Evolutionary conservation across 768 basidiomycete species (phyloP).

Genomic region (Tricholoma furcatifolium): DNA sequence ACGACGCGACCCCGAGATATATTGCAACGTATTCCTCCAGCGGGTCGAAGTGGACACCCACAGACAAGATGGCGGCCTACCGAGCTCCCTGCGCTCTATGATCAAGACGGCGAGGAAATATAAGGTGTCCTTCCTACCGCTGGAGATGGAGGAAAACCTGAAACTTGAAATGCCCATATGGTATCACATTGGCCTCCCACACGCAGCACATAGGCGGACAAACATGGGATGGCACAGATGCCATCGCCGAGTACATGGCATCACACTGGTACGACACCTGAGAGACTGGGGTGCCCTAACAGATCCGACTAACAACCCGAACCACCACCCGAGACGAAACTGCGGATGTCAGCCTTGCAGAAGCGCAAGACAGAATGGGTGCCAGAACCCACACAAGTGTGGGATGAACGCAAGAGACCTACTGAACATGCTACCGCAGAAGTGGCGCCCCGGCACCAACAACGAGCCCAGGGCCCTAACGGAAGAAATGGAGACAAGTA

Average conservation of each 20-base stretch:
- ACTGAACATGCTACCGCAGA: slow-evolving; percentile 15
- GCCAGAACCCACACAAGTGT: slow-evolving; percentile 20
- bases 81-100: neutral
- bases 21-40: neutral
- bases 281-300: neutral
- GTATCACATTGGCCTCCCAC: too few relatives aligned
- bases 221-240: neutral
- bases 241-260: slow-evolving; percentile 11
- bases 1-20: neutral
- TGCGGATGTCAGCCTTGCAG: neutral
- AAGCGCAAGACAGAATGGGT: neutral
- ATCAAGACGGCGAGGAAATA: neutral
- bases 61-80: neutral
- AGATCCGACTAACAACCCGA: neutral
- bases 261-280: slow-evolving; percentile 9
- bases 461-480: neutral
- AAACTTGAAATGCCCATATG: too few relatives aligned
- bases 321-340: neutral
- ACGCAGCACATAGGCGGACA: too few relatives aligned
- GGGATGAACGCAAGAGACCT: slow-evolving; percentile 7
- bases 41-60: neutral
- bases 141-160: too few relatives aligned
- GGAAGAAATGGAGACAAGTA: neutral
- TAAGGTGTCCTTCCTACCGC: neutral
- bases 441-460: slow-evolving; percentile 17